Conservation (phyloP, 2,329 filamentous ascomycete genomes). For the Immersiporthe knoxdaviesiana region DNA sequence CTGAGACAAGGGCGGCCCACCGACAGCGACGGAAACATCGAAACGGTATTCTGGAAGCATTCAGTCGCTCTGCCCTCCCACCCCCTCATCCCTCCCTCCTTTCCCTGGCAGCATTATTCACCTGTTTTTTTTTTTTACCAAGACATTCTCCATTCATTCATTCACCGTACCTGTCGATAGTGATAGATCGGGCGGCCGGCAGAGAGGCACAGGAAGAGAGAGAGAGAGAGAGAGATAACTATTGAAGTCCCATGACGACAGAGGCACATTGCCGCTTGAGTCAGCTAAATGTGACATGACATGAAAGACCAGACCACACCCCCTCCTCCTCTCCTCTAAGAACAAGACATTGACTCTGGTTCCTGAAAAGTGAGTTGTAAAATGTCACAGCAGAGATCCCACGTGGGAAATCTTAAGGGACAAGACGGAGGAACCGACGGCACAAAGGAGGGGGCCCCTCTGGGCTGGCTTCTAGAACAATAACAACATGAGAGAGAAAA, state of each 20-base stretch:
- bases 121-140: too few relatives aligned
- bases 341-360: slow-evolving; percentile 1
- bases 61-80: neutral
- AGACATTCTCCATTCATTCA: neutral
- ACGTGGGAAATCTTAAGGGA: neutral
- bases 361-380: neutral
- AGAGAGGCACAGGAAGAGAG: too few relatives aligned
- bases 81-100: too few relatives aligned
- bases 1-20: slow-evolving; percentile 9
- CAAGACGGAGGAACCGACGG: neutral
- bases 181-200: neutral
- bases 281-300: neutral
- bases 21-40: slow-evolving; percentile 6
- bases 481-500: neutral
- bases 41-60: slow-evolving; percentile 8
- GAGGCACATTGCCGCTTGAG: neutral
- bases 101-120: neutral
- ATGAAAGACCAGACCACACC: neutral
- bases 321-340: neutral
- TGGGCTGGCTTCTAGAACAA: neutral
- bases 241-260: neutral
- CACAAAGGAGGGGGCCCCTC: neutral
- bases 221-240: neutral
- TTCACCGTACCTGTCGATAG: neutral
- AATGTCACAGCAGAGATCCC: neutral